A percentile compares a stretch with the other conserved stretches of the same genome.
These are phyloP conservation scores for Tricholoma bakamatsutake DNA, from an alignment of 768 basidiomycete genomes.

Conservation along the genomic window DNA sequence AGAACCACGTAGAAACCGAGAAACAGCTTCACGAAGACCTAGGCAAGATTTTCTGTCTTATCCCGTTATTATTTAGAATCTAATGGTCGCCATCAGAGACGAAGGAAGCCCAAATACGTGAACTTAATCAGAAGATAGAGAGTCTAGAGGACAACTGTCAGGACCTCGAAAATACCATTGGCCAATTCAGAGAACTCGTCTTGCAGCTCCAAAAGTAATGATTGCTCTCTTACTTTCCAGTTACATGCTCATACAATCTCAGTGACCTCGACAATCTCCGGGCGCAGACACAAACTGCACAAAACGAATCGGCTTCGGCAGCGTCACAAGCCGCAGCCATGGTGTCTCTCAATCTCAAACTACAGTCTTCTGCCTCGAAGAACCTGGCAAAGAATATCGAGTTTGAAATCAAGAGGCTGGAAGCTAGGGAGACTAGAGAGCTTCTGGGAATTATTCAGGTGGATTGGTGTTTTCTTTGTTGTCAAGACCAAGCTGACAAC, in stretches of 20 bases:
- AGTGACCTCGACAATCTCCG: conserved; percentile 87
- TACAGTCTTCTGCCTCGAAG: conserved; percentile 88
- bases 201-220: conserved; percentile 70
- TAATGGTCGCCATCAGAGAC: conserved; percentile 36
- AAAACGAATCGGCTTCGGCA: conserved; percentile 76
- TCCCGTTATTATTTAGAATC: neutral
- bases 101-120: conserved; percentile 67
- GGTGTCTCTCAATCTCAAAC: conserved; percentile 90
- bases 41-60: conserved; percentile 41
- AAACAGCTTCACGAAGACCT: conserved; percentile 87
- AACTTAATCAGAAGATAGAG: conserved; percentile 58
- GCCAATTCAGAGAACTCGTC: conserved; percentile 91
- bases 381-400: conserved; percentile 88
- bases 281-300: conserved; percentile 78
- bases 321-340: conserved; percentile 88
- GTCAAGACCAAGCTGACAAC: neutral
- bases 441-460: conserved; percentile 82
- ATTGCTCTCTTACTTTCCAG: conserved; percentile 1
- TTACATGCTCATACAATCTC: conserved; percentile 1
- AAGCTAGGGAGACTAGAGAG: conserved; percentile 78
- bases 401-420: conserved; percentile 79
- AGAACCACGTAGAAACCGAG: conserved; percentile 92
- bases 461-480: conserved; percentile 2
- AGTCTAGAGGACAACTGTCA: conserved; percentile 71
- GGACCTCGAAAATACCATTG: conserved; percentile 85